Evolutionary conservation across 441 rosid genomes (phyloP), one percentile per base, ranked within the genome.

Genomic region (Croton setiger): DNA sequence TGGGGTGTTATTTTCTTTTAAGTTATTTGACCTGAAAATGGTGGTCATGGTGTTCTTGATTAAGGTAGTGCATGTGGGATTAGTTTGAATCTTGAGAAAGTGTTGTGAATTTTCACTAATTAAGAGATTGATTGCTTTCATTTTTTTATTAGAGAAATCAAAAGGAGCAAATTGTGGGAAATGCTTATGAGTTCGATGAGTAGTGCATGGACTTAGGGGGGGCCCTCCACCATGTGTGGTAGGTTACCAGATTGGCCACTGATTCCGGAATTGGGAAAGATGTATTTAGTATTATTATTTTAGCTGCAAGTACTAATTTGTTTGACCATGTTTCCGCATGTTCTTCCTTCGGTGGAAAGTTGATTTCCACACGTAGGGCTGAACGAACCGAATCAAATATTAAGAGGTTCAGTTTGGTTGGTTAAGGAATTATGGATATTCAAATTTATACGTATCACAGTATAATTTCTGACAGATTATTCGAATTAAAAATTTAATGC

Each of bases 1-100:
- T 63, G 53, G 71, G 65, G 43, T 15, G 54, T 49, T 55, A 66
- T 56, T 54, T 67, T 17, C 5, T 63, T n/a, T 70, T 17, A n/a
- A 63, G 64, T 43, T 64, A 47, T 73, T 43, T 73, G 78, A 62
- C 51, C 45, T 59, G 56, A 59, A 70, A 47, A 43, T 43, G 39
- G 14, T 13, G 66, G 53, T 18, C 31, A 27, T 27, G 31, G 53
- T 14, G 7, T 74, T 65, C 39, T 64, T 64, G 52, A 37, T 64
- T 36, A 21, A 55, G 75, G 33, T 43, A 47, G 67, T 53, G 31
- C 17, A 45, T 15, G n/a, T n/a, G n/a, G n/a, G n/a, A n/a, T n/a
- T n/a, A 15, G 18, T 48, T 69, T 64, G 62, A 64, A 60, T 14
- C 43, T 37, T 45, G 27, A 36, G 20, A 51, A 36, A 33, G 59